phyloP scores from a whole-genome alignment of 176 grass and related monocot species.

The Carex pumila region DNA sequence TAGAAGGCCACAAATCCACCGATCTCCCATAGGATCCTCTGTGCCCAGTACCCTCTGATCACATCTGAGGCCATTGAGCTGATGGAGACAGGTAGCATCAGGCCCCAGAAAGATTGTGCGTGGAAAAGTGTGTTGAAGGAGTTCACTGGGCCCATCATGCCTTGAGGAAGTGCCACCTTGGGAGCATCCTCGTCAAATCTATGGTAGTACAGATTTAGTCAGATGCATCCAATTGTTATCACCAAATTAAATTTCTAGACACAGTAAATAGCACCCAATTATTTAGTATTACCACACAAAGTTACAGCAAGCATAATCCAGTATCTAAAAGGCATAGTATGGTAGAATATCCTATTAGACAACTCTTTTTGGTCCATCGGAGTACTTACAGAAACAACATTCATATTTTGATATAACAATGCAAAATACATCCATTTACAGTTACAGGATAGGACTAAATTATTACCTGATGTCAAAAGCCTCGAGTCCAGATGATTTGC shows the following conservation, averaged over 20 bases:
- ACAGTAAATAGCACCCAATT: background rate
- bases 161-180: constrained; percentile 85
- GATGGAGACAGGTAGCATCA: constrained; percentile 84
- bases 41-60: constrained; percentile 88
- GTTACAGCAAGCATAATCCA: background rate
- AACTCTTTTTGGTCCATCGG: background rate
- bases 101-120: constrained; percentile 81
- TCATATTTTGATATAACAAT: background rate
- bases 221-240: background rate
- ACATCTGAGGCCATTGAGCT: constrained; percentile 97
- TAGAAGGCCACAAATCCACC: constrained; percentile 85
- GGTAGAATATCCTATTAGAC: background rate
- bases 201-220: constrained; percentile 33
- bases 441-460: background rate
- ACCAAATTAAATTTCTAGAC: background rate
- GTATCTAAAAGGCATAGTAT: background rate
- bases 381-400: background rate
- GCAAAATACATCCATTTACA: background rate
- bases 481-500: constrained; percentile 54
- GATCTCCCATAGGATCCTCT: constrained; percentile 94
- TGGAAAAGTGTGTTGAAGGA: constrained; percentile 97
- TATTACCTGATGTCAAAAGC: constrained; percentile 28
- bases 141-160: constrained; percentile 84
- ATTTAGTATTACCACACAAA: background rate
- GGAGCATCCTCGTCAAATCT: constrained; percentile 80